Evolutionary conservation across 106 monocot species (phyloP), one percentile per base, ranked within the genome.

Genomic region (Allium fistulosum): DNA sequence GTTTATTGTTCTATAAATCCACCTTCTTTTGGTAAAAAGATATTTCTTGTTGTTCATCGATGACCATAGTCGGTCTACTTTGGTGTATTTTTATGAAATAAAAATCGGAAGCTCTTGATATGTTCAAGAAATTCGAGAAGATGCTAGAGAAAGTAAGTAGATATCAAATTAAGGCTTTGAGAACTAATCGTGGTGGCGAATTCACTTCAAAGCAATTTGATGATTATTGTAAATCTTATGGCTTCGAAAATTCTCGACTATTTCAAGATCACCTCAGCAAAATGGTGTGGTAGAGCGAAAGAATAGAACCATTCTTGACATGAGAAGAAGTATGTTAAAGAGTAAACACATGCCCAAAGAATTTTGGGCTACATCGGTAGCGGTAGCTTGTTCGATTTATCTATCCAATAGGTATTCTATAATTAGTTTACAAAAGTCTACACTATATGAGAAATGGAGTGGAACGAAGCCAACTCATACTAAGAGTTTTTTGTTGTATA

Each of bases 341-440:
- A 61, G 15, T 13, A 72, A 62, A 26, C 11, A 17, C 15, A 1
- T 72, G 6, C 53, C 13, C 0, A 53, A 63, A 7, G 16, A 5
- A 9, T 72, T 49, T 28, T 63, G 11, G 52, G 28, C 37, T 0
- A 17, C 61, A 63, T 50, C 16, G 17, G 17, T 75, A 63, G 62
- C 16, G 17, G 17, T 75, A 4, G 17, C 7, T 10, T 63, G 17
- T 2, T 37, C 68, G 0, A 69, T 76, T 1, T 72, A 79, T 26
- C 7, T 86, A 12, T 59, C 79, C 9, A 85, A 85, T 13, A 17
- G 61, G n/a, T 69, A 63, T 16, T 57, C 53, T 8, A 69, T 28
- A 17, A 65, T 61, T 52, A 62, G 52, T 10, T 18, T 81, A 1
- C 11, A 69, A 12, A 50, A 27, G 3, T 59, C 28, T 58, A 85